phyloP scores from a whole-genome alignment of 2,329 filamentous ascomycete genomes.

The Colletotrichum acutatum region DNA sequence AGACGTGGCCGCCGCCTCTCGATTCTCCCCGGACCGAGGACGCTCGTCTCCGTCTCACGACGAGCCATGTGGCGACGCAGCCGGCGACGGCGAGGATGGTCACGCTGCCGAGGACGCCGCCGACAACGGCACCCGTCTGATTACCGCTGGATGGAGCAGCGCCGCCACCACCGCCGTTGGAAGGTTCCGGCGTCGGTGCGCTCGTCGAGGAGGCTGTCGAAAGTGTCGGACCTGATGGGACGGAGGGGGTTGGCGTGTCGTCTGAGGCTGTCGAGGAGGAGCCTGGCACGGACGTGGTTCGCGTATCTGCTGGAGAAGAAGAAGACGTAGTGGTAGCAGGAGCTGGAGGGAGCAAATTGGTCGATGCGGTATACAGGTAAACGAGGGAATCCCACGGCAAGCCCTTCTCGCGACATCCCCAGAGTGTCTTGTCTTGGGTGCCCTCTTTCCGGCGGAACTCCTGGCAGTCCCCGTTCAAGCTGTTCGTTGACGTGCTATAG shows the following conservation, averaged over 20 bases:
- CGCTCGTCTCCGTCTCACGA: not conserved
- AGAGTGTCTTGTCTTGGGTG: slow-evolving; percentile 4
- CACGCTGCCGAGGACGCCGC: slow-evolving; percentile 17
- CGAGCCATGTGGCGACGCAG: slow-evolving; percentile 12
- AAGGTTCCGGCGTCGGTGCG: not conserved
- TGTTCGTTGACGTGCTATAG: not conserved
- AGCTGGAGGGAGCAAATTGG: not conserved
- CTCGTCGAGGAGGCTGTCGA: not conserved
- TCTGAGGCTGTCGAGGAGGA: not conserved
- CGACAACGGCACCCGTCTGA: slow-evolving; percentile 9
- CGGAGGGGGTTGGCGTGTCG: not conserved
- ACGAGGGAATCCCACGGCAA: slow-evolving; percentile 7
- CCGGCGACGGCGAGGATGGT: slow-evolving; percentile 5
- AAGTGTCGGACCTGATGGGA: not conserved
- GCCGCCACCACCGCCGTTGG: too few species aligned
- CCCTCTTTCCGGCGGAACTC: slow-evolving; percentile 18
- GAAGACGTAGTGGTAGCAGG: not conserved
- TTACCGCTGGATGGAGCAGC: not conserved
- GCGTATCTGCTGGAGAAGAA: not conserved
- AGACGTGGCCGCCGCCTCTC: not conserved
- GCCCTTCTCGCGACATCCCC: slow-evolving; percentile 12
- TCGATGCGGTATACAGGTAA: not conserved
- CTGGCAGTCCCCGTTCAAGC: slow-evolving; percentile 8
- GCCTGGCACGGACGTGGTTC: not conserved
- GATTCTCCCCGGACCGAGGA: not conserved